These are phyloP conservation scores for Hypoxylon sp. DNA, from an alignment of 2,329 filamentous ascomycete genomes.

Conservation along the genomic window DNA sequence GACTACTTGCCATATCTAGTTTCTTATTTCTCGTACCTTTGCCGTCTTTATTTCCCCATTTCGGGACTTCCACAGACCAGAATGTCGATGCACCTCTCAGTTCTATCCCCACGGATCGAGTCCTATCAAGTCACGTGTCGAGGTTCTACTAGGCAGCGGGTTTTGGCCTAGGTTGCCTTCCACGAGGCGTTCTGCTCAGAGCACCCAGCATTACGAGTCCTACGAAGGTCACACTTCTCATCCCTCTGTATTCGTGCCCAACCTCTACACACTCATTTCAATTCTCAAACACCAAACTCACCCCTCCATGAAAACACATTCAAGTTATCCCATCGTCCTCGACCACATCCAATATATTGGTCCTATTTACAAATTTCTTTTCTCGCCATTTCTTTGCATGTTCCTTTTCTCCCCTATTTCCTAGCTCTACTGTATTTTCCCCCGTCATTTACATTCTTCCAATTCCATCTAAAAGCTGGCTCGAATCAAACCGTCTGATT, in stretches of 20 bases:
- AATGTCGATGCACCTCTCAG: slow-evolving; percentile 8
- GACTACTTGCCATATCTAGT: too few relatives aligned
- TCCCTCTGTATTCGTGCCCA: slow-evolving; percentile 13
- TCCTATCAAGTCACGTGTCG: slow-evolving; percentile 34
- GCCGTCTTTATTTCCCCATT: not conserved
- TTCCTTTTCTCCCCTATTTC: too few relatives aligned
- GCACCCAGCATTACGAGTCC: slow-evolving; percentile 13
- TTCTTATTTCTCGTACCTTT: slow-evolving; percentile 5
- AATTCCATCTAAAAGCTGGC: too few relatives aligned
- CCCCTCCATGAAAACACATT: not conserved
- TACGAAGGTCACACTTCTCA: slow-evolving; percentile 17
- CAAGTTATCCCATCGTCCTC: not conserved
- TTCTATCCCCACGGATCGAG: slow-evolving; percentile 15
- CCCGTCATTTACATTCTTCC: too few relatives aligned
- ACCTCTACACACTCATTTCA: not conserved
- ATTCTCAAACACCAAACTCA: not conserved
- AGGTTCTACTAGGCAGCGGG: slow-evolving; percentile 28
- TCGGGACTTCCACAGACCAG: not conserved
- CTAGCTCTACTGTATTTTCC: too few relatives aligned
- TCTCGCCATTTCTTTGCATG: not conserved
- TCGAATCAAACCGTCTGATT: too few relatives aligned
- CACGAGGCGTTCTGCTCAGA: slow-evolving; percentile 16
- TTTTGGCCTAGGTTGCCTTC: slow-evolving; percentile 28
- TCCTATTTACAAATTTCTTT: too few relatives aligned
- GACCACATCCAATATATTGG: not conserved